These are phyloP conservation scores for Cryphonectria radicalis DNA, from an alignment of 2,329 filamentous ascomycete genomes.

Conservation along the genomic window DNA sequence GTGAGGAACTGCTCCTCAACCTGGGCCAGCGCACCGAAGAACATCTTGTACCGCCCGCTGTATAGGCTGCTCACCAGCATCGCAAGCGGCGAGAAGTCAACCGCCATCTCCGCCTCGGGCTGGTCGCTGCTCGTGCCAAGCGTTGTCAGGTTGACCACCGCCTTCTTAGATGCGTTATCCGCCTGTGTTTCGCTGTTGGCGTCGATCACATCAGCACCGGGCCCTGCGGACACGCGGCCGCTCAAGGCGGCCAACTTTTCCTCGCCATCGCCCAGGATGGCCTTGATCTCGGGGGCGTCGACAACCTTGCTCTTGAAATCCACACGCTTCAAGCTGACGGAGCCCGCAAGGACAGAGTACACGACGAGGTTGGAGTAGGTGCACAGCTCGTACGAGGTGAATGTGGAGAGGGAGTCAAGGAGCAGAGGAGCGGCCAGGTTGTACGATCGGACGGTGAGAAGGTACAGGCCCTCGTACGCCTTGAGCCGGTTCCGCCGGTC, in stretches of 20 bases:
- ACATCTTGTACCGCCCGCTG: constrained; percentile 89
- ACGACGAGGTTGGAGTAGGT: constrained; percentile 93
- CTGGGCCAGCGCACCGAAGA: constrained; percentile 85
- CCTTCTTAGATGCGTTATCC: constrained; percentile 56
- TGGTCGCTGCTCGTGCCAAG: constrained; percentile 72
- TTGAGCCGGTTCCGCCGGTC: constrained; percentile 97
- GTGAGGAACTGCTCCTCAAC: constrained; percentile 95
- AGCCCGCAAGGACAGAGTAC: constrained; percentile 93
- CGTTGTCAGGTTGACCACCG: constrained; percentile 86
- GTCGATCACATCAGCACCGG: constrained; percentile 76
- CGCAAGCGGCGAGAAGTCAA: constrained; percentile 89
- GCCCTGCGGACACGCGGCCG: constrained; percentile 80
- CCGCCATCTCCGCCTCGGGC: constrained; percentile 76
- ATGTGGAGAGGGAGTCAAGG: constrained; percentile 95
- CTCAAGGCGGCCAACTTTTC: constrained; percentile 84
- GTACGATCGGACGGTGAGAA: constrained; percentile 91
- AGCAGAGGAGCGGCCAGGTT: constrained; percentile 87
- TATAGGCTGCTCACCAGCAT: constrained; percentile 91
- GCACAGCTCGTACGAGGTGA: constrained; percentile 98
- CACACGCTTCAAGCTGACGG: constrained; percentile 90
- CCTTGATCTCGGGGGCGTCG: constrained; percentile 97
- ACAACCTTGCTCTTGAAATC: constrained; percentile 99
- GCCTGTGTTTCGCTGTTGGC: constrained; percentile 57
- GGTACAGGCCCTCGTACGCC: constrained; percentile 94
- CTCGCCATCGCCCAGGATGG: constrained; percentile 87